These are phyloP conservation scores for Agaricales sp. DNA, from an alignment of 1,284 basidiomycete species.

Conservation along the genomic window DNA sequence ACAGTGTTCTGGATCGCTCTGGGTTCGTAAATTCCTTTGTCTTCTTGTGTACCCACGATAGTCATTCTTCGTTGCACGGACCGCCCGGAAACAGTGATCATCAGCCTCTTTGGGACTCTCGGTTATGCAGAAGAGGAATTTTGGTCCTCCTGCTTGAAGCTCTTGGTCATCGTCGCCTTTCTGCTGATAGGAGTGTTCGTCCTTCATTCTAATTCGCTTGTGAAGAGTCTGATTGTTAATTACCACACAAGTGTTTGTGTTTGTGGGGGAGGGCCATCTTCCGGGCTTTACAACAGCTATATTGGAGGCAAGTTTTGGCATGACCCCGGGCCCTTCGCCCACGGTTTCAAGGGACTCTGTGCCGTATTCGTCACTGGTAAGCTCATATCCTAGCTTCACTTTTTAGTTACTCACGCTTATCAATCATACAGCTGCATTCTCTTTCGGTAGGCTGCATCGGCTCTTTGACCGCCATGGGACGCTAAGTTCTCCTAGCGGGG, in stretches of 20 bases:
- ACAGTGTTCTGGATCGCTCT: constrained; percentile 36
- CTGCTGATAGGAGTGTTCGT: constrained; percentile 40
- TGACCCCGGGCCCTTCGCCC: constrained; percentile 38
- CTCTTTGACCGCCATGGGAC: constrained; percentile 7
- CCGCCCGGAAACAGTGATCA: constrained; percentile 26
- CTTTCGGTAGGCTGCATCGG: constrained; percentile 29
- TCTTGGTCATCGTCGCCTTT: constrained; percentile 41
- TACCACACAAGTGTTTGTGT: constrained; percentile 22
- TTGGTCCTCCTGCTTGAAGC: constrained; percentile 46
- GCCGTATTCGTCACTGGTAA: constrained; percentile 30
- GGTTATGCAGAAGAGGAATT: constrained; percentile 47
- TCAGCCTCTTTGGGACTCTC: constrained; percentile 30
- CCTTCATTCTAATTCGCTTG: constrained; percentile 20
- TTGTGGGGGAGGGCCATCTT: constrained; percentile 34
- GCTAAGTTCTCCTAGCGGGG: constrained; percentile 25
- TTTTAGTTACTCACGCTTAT: too few relatives aligned
- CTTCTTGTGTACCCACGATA: too few relatives aligned
- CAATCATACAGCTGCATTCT: constrained; percentile 48
- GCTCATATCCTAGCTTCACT: constrained; percentile 2
- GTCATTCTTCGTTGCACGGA: too few relatives aligned
- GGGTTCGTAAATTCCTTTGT: constrained; percentile 17
- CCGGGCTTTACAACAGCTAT: constrained; percentile 25
- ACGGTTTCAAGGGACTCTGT: constrained; percentile 34
- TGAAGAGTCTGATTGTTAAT: constrained; percentile 1
- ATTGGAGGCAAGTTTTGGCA: constrained; percentile 39